These are phyloP conservation scores for Stephania yunnanensis DNA, from an alignment of 164 flowering plant species.

Conservation along the genomic window DNA sequence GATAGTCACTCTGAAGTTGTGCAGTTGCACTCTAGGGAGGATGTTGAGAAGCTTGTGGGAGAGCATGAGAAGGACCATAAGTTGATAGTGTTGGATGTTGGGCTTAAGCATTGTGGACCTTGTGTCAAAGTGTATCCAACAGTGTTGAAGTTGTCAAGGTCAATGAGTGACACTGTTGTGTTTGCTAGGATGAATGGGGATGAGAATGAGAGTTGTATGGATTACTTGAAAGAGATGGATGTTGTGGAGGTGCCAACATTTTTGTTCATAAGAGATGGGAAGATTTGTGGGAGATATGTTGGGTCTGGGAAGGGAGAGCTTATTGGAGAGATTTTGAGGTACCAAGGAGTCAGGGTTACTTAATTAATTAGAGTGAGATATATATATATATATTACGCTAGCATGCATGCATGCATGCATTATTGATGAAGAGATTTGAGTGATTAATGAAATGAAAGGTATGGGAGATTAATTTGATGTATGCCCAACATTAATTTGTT, in stretches of 20 bases:
- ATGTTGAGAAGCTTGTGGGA: slow-evolving; percentile 61
- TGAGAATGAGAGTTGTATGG: slow-evolving; percentile 93
- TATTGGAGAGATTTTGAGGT: slow-evolving; percentile 87
- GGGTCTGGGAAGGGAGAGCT: slow-evolving; percentile 97
- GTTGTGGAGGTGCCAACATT: slow-evolving; percentile 92
- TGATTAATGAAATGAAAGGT: no score
- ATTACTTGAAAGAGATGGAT: slow-evolving; percentile 76
- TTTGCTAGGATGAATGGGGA: slow-evolving; percentile 97
- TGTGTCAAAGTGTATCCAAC: slow-evolving; percentile 97
- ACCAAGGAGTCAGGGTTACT: slow-evolving; percentile 92
- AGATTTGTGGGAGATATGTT: slow-evolving; percentile 78
- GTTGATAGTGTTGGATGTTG: slow-evolving; percentile 83
- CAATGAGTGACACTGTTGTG: slow-evolving; percentile 70
- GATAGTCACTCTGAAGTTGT: slow-evolving; percentile 70
- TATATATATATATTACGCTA: no score
- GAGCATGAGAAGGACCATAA: slow-evolving; percentile 49
- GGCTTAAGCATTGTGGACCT: slow-evolving; percentile 94
- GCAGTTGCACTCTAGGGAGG: slow-evolving; percentile 66
- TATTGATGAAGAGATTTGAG: no score
- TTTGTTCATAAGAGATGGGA: slow-evolving; percentile 80
- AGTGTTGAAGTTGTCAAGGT: slow-evolving; percentile 72
- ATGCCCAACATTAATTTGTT: no score
- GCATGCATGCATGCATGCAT: no score
- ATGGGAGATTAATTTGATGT: no score
- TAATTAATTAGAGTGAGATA: slow-evolving; percentile 7